These are phyloP conservation scores for Tricholomella constricta DNA, from an alignment of 768 basidiomycete species.

Conservation along the genomic window DNA sequence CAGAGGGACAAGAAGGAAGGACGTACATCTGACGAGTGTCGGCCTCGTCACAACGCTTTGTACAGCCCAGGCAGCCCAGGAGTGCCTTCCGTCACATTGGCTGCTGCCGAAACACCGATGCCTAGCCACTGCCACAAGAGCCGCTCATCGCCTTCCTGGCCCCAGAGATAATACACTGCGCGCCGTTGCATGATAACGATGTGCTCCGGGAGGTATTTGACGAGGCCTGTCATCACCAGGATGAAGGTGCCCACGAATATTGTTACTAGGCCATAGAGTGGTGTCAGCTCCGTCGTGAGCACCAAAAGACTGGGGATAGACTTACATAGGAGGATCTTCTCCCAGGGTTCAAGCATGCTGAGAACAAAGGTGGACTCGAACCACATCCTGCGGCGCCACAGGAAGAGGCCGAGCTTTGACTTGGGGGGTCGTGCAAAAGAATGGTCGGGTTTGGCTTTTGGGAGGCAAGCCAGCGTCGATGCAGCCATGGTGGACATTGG, in stretches of 20 bases:
- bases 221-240: slow-evolving; percentile 41
- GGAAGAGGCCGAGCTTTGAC: slow-evolving; percentile 36
- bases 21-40: not conserved
- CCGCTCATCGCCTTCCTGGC: slow-evolving; percentile 43
- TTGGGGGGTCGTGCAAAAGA: slow-evolving; percentile 27
- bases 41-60: slow-evolving; percentile 24
- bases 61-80: slow-evolving; percentile 11
- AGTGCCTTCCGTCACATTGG: not conserved
- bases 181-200: slow-evolving; percentile 42
- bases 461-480: slow-evolving; percentile 4
- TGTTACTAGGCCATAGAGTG: slow-evolving; percentile 32
- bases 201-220: slow-evolving; percentile 50
- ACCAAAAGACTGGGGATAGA: slow-evolving; percentile 1
- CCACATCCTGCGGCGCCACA: slow-evolving; percentile 53
- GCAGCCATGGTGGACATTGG: not conserved
- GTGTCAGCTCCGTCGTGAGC: not conserved
- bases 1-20: not conserved
- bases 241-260: slow-evolving; percentile 39
- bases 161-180: slow-evolving; percentile 51
- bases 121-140: slow-evolving; percentile 40
- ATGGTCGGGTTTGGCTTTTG: slow-evolving; percentile 24
- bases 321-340: slow-evolving; percentile 47
- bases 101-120: slow-evolving; percentile 5
- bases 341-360: slow-evolving; percentile 57
- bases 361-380: slow-evolving; percentile 54